phyloP scores from a whole-genome alignment of 148 eudicot genomes.

The Camellia sinensis region DNA sequence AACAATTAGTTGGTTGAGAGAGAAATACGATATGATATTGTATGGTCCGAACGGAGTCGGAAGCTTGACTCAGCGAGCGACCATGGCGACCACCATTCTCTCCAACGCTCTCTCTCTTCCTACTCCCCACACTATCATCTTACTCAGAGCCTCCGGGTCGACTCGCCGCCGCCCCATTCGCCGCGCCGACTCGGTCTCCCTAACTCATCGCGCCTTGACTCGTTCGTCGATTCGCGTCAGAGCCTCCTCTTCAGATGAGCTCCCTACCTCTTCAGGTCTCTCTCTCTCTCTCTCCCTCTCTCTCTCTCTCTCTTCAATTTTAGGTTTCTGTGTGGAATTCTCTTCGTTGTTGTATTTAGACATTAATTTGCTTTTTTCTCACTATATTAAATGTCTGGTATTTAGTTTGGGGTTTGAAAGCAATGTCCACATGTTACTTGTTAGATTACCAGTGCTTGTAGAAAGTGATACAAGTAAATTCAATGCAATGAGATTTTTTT shows the following conservation, averaged over 20 bases:
- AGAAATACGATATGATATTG: too few species aligned
- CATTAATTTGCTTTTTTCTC: too few species aligned
- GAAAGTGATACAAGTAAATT: too few species aligned
- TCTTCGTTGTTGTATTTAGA: too few species aligned
- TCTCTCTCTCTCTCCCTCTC: background rate
- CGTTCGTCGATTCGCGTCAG: constrained; percentile 24
- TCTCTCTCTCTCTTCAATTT: background rate
- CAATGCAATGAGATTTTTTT: too few species aligned
- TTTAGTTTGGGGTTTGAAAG: too few species aligned
- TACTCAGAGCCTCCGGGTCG: constrained; percentile 27
- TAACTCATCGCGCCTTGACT: constrained; percentile 8
- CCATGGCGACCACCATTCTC: constrained; percentile 21
- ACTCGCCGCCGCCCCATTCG: constrained; percentile 25
- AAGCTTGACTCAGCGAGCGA: constrained; percentile 15
- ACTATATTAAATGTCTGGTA: too few species aligned
- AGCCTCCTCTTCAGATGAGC: constrained; percentile 31
- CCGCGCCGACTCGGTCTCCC: background rate
- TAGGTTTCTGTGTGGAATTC: too few species aligned
- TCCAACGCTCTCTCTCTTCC: constrained; percentile 19
- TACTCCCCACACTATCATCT: constrained; percentile 17
- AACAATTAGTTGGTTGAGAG: too few species aligned
- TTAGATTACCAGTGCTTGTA: too few species aligned
- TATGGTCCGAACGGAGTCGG: constrained; percentile 10
- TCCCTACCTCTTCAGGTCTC: constrained; percentile 34
- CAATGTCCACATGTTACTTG: too few species aligned